phyloP scores from a whole-genome alignment of 352 stramenopile genomes.

The Peronospora farinosa region DNA sequence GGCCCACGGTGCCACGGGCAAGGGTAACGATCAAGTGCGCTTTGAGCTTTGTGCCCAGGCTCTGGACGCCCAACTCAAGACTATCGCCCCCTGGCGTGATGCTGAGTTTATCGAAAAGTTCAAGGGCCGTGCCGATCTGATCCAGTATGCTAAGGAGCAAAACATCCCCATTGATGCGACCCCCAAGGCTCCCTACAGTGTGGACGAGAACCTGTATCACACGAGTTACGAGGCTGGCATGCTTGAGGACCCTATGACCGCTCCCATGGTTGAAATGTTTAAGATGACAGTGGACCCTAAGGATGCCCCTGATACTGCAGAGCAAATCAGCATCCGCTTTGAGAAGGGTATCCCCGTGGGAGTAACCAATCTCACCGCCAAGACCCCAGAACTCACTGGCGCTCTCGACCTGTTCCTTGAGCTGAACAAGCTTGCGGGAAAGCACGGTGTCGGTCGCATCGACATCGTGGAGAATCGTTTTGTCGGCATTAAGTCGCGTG shows the following conservation, averaged over 20 bases:
- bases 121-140: conserved; percentile 94
- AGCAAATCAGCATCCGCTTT: conserved; percentile 93
- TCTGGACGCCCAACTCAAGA: conserved; percentile 93
- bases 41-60: conserved; percentile 98
- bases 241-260: conserved; percentile 93
- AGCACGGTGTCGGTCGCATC: conserved; percentile 95
- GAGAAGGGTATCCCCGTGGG: conserved; percentile 91
- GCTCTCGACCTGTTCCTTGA: conserved; percentile 95
- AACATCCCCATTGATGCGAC: conserved; percentile 96
- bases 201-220: conserved; percentile 99
- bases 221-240: conserved; percentile 96
- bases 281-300: conserved; percentile 97
- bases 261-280: conserved; percentile 93
- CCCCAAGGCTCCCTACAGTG: conserved; percentile 95
- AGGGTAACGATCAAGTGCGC: conserved; percentile 98
- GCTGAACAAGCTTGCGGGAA: conserved; percentile 94
- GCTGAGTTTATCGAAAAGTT: conserved; percentile 97
- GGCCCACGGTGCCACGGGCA: conserved; percentile 96
- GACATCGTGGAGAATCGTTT: conserved; percentile 99
- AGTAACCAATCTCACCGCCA: conserved; percentile 85
- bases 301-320: conserved; percentile 83
- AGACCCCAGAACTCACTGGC: conserved; percentile 86
- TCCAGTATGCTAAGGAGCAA: conserved; percentile 95
- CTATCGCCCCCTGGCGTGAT: conserved; percentile 96
- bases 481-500: conserved; percentile 98